Evolutionary conservation across 345 rosid genomes (phyloP).

Genomic region (Gossypium raimondii): DNA sequence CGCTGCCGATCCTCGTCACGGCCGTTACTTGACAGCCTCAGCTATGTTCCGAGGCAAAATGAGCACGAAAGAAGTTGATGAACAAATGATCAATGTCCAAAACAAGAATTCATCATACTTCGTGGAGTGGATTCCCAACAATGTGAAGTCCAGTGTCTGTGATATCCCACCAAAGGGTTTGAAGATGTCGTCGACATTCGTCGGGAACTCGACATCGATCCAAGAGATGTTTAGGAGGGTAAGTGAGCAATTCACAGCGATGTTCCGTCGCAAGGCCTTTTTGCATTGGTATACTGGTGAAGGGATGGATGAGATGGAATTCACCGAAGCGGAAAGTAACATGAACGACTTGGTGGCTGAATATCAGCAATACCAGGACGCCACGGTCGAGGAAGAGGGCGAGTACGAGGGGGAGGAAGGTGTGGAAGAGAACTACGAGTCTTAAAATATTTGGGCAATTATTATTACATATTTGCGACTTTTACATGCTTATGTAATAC

Average conservation of each 20-base stretch:
- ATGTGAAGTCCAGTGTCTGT: conserved; percentile 46
- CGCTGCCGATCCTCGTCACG: too few species aligned
- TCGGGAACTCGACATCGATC: conserved; percentile 32
- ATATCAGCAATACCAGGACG: conserved; percentile 95
- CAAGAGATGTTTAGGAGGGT: conserved; percentile 99
- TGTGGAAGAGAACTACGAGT: conserved; percentile 35
- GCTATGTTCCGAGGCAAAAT: too few species aligned
- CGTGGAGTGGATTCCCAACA: conserved; percentile 71
- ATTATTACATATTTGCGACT: neutral
- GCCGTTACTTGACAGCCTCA: too few species aligned
- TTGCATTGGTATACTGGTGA: conserved; percentile 97
- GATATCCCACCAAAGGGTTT: conserved; percentile 43
- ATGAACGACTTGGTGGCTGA: conserved; percentile 96
- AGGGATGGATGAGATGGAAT: conserved; percentile 98
- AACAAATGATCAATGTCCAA: too few species aligned
- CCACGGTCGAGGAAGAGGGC: conserved; percentile 79
- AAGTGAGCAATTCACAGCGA: conserved; percentile 92
- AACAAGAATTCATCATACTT: too few species aligned
- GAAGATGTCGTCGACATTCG: conserved; percentile 41
- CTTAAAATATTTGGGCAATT: conserved; percentile 11
- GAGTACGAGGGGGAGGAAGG: conserved; percentile 51
- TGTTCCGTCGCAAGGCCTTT: conserved; percentile 96
- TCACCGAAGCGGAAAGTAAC: conserved; percentile 95
- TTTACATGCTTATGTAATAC: conserved; percentile 1
- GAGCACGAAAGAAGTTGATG: too few species aligned